Conservation (phyloP, 2,329 filamentous ascomycete species). For the Apiospora hydei region DNA sequence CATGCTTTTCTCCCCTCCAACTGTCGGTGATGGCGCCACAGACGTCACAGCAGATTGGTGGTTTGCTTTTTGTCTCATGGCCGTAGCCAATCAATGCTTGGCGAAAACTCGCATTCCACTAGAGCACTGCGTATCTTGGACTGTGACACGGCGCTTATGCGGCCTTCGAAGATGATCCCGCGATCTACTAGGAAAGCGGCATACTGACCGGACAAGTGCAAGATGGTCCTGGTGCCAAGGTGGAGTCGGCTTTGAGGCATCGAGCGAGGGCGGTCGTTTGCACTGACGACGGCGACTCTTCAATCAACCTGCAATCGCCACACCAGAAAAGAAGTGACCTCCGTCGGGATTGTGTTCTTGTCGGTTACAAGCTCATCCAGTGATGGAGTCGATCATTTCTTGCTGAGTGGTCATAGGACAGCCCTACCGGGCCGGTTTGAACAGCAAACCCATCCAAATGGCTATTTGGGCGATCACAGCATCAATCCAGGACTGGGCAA, state of each 20-base stretch:
- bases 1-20: not conserved
- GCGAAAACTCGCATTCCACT: not conserved
- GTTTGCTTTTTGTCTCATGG: slow-evolving; percentile 4
- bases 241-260: not conserved
- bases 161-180: not conserved
- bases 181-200: not conserved
- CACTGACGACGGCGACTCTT: not conserved
- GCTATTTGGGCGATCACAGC: too few relatives aligned
- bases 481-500: not conserved
- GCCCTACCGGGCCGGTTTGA: too few relatives aligned
- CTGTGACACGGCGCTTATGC: not conserved
- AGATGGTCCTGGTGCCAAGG: not conserved
- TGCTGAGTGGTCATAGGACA: too few relatives aligned
- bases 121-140: not conserved
- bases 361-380: too few relatives aligned
- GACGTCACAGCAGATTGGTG: not conserved
- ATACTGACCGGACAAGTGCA: not conserved
- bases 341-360: not conserved
- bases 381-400: too few relatives aligned
- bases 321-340: not conserved
- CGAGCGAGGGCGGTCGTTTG: not conserved
- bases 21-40: not conserved
- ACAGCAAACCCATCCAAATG: too few relatives aligned
- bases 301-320: not conserved
- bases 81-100: not conserved